These are phyloP conservation scores for Vanrija pseudolonga DNA, from an alignment of 1,284 basidiomycete species.

Conservation along the genomic window DNA sequence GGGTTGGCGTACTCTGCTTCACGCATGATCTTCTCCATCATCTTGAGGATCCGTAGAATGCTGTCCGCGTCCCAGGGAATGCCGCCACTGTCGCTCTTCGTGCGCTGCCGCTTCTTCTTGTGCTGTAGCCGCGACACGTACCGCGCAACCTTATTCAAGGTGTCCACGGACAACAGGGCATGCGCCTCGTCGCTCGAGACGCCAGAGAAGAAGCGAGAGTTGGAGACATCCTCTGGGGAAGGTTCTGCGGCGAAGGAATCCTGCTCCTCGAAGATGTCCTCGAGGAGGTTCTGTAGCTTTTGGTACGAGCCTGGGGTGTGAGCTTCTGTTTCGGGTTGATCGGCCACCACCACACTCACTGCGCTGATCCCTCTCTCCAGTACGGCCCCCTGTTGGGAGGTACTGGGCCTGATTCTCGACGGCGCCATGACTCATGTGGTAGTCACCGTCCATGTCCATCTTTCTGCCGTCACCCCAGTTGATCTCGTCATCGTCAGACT, in stretches of 20 bases:
- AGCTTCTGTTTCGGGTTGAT: background rate
- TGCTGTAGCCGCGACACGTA: constrained; percentile 28
- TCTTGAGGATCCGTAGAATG: constrained; percentile 64
- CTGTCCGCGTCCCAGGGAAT: constrained; percentile 55
- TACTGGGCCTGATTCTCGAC: constrained; percentile 17
- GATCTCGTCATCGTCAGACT: constrained; percentile 32
- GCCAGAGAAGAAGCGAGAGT: constrained; percentile 61
- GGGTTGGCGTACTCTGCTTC: constrained; percentile 68
- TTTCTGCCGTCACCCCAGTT: constrained; percentile 31
- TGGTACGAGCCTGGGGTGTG: constrained; percentile 61
- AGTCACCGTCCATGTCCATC: constrained; percentile 32
- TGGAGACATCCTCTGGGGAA: constrained; percentile 54
- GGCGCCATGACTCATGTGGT: constrained; percentile 20
- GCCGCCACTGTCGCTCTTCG: constrained; percentile 4
- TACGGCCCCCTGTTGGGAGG: constrained; percentile 41
- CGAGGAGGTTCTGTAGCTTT: constrained; percentile 66
- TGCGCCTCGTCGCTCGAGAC: constrained; percentile 58
- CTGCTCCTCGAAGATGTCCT: constrained; percentile 85
- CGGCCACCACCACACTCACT: constrained; percentile 51
- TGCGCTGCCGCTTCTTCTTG: constrained; percentile 16
- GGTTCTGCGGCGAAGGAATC: constrained; percentile 69
- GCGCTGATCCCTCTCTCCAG: constrained; percentile 70
- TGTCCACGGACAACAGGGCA: constrained; percentile 58
- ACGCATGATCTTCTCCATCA: constrained; percentile 70
- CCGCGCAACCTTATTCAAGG: constrained; percentile 62